phyloP scores from a whole-genome alignment of 1,284 basidiomycete genomes.

The Ustilago vetiveriae region DNA sequence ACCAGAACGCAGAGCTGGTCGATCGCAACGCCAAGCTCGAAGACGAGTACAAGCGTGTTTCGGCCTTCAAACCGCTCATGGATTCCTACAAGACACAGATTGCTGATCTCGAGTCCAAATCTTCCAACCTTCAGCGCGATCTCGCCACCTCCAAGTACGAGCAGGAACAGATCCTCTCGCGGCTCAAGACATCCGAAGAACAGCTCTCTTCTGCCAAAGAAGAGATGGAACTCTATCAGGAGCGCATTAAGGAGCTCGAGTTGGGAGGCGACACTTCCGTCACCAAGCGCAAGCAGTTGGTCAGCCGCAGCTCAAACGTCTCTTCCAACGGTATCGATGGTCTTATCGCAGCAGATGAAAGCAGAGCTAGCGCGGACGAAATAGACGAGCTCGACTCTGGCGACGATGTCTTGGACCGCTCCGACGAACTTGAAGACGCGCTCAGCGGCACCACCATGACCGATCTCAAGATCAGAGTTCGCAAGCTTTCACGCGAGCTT shows the following conservation, averaged over 20 bases:
- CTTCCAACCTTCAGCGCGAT: slow-evolving; percentile 75
- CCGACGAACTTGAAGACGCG: slow-evolving; percentile 85
- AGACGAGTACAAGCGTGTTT: slow-evolving; percentile 86
- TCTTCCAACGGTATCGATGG: slow-evolving; percentile 55
- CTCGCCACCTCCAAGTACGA: slow-evolving; percentile 53
- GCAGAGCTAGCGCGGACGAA: slow-evolving; percentile 25
- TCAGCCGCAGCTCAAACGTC: slow-evolving; percentile 38
- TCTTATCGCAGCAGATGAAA: slow-evolving; percentile 39
- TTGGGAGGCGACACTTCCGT: slow-evolving; percentile 67
- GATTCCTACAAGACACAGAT: slow-evolving; percentile 92
- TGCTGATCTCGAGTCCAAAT: slow-evolving; percentile 79
- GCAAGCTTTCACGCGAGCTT: slow-evolving; percentile 83
- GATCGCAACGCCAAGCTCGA: slow-evolving; percentile 90
- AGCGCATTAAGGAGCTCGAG: slow-evolving; percentile 89
- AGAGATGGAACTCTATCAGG: slow-evolving; percentile 86
- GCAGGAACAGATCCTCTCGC: slow-evolving; percentile 48
- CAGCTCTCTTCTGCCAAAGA: slow-evolving; percentile 83
- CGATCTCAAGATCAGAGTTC: slow-evolving; percentile 80
- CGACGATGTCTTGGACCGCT: slow-evolving; percentile 71
- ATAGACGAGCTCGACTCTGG: slow-evolving; percentile 24
- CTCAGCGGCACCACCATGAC: slow-evolving; percentile 86
- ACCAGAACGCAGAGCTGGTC: slow-evolving; percentile 88
- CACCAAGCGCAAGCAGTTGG: slow-evolving; percentile 68
- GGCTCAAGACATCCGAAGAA: slow-evolving; percentile 70
- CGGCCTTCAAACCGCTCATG: slow-evolving; percentile 85